Percentiles rank a stretch among this genome's conserved stretches.
Evolutionary conservation across 2,329 filamentous ascomycete genomes (phyloP).

Genomic region (Nectriaceae sp.): DNA sequence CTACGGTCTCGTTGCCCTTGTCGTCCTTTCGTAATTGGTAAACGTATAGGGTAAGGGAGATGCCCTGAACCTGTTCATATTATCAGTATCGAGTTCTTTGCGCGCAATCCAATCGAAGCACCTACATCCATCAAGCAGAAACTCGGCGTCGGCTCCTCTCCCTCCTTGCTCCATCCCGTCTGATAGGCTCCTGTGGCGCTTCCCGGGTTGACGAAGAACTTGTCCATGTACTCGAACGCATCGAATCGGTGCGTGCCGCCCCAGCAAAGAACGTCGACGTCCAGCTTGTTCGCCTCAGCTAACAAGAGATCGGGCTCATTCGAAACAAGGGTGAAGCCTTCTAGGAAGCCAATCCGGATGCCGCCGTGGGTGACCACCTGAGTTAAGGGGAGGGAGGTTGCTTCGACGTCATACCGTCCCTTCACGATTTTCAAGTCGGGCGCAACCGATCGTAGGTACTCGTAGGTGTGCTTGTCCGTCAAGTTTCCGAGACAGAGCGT

Average conservation of each 20-base stretch:
- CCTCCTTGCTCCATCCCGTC: conserved; percentile 57
- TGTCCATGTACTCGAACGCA: conserved; percentile 73
- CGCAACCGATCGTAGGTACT: conserved; percentile 74
- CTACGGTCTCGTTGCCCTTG: conserved; percentile 76
- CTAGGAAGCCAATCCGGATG: conserved; percentile 66
- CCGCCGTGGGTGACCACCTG: conserved; percentile 68
- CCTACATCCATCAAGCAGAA: conserved; percentile 98
- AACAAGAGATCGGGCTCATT: conserved; percentile 67
- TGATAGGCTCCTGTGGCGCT: conserved; percentile 66
- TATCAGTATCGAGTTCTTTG: conserved; percentile 22
- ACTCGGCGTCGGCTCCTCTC: conserved; percentile 80
- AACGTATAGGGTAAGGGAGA: conserved; percentile 92
- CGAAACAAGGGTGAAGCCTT: conserved; percentile 69
- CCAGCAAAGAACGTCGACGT: conserved; percentile 70
- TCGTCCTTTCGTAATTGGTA: conserved; percentile 82
- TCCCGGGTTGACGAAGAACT: conserved; percentile 72
- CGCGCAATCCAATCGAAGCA: conserved; percentile 28
- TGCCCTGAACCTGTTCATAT: conserved; percentile 77
- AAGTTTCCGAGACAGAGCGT: conserved; percentile 80
- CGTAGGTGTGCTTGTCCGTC: conserved; percentile 78
- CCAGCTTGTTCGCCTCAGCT: conserved; percentile 67
- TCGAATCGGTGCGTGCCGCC: conserved; percentile 70
- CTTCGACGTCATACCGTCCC: conserved; percentile 67
- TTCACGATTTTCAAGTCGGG: conserved; percentile 73
- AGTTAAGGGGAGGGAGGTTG: conserved; percentile 64